These are phyloP conservation scores for Lathyrus oleraceus DNA, from an alignment of 306 rosid genomes.

Conservation along the genomic window DNA sequence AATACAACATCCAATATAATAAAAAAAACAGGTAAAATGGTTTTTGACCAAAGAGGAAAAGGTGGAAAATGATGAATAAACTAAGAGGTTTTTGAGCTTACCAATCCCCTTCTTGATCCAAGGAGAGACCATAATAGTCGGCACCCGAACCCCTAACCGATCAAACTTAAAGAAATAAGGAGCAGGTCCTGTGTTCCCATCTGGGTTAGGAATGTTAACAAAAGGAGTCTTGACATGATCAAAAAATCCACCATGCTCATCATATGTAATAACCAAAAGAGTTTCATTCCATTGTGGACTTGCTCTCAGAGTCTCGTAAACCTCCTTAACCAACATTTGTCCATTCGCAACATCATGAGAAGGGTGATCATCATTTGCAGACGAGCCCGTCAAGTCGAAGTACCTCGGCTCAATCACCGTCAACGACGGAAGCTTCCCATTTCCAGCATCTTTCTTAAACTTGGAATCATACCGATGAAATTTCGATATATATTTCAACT, in stretches of 20 bases:
- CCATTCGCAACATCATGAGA: slow-evolving; percentile 99
- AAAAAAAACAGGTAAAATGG: slow-evolving; percentile 4
- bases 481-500: slow-evolving; percentile 71
- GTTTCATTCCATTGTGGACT: slow-evolving; percentile 97
- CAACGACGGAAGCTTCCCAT: slow-evolving; percentile 84
- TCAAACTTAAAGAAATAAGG: slow-evolving; percentile 97
- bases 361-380: slow-evolving; percentile 96
- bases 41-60: slow-evolving; percentile 23
- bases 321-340: slow-evolving; percentile 90
- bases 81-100: slow-evolving; percentile 38
- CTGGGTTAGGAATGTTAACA: slow-evolving; percentile 85
- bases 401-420: slow-evolving; percentile 92
- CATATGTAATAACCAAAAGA: slow-evolving; percentile 85
- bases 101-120: slow-evolving; percentile 98
- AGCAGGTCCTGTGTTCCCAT: slow-evolving; percentile 97
- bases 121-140: slow-evolving; percentile 95
- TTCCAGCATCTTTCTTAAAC: slow-evolving; percentile 77
- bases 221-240: slow-evolving; percentile 93
- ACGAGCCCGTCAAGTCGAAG: slow-evolving; percentile 70
- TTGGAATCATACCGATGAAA: slow-evolving; percentile 77
- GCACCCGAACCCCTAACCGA: slow-evolving; percentile 94
- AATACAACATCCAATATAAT: slow-evolving; percentile 16
- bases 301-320: slow-evolving; percentile 83
- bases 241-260: slow-evolving; percentile 94
- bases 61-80: slow-evolving; percentile 17